Conservation (phyloP, 768 basidiomycete genomes). For the Aureoboletus auriporus region DNA sequence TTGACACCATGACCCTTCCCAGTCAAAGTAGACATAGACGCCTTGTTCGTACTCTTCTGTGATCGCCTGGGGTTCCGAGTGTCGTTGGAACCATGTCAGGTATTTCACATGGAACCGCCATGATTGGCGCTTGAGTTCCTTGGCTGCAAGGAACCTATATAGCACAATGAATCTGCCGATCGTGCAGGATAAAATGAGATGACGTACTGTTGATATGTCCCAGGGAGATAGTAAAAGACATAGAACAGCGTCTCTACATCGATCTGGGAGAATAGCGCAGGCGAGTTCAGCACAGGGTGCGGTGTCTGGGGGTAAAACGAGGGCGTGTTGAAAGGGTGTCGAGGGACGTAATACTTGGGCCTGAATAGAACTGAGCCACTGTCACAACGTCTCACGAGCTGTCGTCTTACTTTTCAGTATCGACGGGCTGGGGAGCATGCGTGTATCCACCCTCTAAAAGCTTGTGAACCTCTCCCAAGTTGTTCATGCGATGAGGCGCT, state of each 20-base stretch:
- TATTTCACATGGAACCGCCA: conserved; percentile 99
- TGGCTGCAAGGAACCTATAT: conserved; percentile 86
- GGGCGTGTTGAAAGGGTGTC: conserved; percentile 89
- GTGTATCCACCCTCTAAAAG: conserved; percentile 90
- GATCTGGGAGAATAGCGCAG: conserved; percentile 82
- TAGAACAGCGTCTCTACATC: conserved; percentile 98
- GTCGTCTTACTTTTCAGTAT: conserved; percentile 88
- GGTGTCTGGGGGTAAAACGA: conserved; percentile 92
- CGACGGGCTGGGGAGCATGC: conserved; percentile 86
- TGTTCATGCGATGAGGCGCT: conserved; percentile 81
- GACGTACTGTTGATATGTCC: conserved; percentile 91
- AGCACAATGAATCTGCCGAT: neutral
- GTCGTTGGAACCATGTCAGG: conserved; percentile 98
- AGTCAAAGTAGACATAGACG: conserved; percentile 98
- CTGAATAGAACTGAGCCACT: conserved; percentile 38
- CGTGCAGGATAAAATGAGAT: neutral
- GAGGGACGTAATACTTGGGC: conserved; percentile 95
- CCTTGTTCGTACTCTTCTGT: conserved; percentile 99
- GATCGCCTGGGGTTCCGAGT: conserved; percentile 96
- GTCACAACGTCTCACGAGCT: neutral
- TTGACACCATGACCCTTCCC: conserved; percentile 99
- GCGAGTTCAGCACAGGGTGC: conserved; percentile 72
- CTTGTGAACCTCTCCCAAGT: conserved; percentile 87
- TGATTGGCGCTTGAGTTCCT: conserved; percentile 94
- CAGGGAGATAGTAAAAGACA: conserved; percentile 96